Percentiles rank a stretch among this genome's conserved stretches.
phyloP scores from a whole-genome alignment of 768 basidiomycete species.

The Suillus subalutaceus region DNA sequence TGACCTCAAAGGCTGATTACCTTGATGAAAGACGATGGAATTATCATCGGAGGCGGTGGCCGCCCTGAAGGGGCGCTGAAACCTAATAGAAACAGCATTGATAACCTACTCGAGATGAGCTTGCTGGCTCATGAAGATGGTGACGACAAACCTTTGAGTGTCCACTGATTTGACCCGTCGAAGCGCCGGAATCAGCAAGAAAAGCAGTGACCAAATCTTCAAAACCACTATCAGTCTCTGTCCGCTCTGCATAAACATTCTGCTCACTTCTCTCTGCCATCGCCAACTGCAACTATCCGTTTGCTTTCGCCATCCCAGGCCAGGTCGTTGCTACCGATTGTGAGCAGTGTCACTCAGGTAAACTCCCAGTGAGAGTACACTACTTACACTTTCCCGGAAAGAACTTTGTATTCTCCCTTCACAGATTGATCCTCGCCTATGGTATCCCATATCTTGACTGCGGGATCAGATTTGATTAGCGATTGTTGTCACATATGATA shows the following conservation, averaged over 20 bases:
- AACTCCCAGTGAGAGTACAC: neutral
- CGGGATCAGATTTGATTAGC: constrained; percentile 4
- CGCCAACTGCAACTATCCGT: constrained; percentile 92
- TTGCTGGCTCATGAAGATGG: neutral
- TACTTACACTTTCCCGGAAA: constrained; percentile 71
- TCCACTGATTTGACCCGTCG: constrained; percentile 86
- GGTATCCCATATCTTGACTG: constrained; percentile 93
- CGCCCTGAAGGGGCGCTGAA: constrained; percentile 89
- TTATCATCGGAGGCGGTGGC: constrained; percentile 86
- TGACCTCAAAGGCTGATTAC: constrained; percentile 33
- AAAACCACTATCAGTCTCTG: neutral
- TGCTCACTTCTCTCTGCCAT: constrained; percentile 82
- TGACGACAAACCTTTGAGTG: constrained; percentile 72
- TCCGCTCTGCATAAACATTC: neutral
- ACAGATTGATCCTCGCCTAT: constrained; percentile 82
- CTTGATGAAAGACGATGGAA: constrained; percentile 82
- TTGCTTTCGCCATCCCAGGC: constrained; percentile 98
- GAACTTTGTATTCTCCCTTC: constrained; percentile 78
- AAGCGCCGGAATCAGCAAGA: constrained; percentile 81
- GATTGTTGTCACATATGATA: neutral
- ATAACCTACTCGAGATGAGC: constrained; percentile 52
- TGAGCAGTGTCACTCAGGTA: neutral
- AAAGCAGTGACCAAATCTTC: constrained; percentile 83
- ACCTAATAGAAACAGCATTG: constrained; percentile 87
- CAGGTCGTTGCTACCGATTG: constrained; percentile 76